Evolutionary conservation across 495 filamentous ascomycete species (phyloP), one percentile per base, ranked within the genome.

Genomic region (Amorphotheca resinae): DNA sequence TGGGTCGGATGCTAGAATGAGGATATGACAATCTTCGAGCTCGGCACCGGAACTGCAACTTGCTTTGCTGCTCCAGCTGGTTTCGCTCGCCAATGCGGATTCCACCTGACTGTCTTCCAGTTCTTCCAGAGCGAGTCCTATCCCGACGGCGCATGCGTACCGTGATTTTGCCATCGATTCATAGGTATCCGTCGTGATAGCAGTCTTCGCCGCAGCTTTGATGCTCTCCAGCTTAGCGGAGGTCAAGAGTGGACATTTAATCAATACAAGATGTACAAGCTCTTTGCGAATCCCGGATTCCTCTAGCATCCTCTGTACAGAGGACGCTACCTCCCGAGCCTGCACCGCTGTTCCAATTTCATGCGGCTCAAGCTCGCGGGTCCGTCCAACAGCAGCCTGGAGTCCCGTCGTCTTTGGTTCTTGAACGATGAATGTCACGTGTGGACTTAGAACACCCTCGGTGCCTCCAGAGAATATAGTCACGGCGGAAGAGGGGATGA

Each of bases 381-480:
- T 57, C n/a, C 40, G 41, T 41, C 54, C 54, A 17, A 53, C 53
- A 4, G 46, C 39, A 22, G 50, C 53, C 31, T 38, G 44, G 15
- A 56, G 47, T 21, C 51, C 50, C 9, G 50, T 48, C 1, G 33
- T 1, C 21, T 41, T 42, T 7, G 35, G 6, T 15, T 49, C 41
- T 21, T 30, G 17, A 28, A 57, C 48, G 36, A 57, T 46, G 38
- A 54, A 51, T 15, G 50, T 49, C 3, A 57, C 44, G 33, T 57
- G 54, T 3, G 54, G 51, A 36, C 41, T 51, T 8, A 57, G 42
- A 18, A 53, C 51, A 1, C 54, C 54, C 39, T 57, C 54, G 6
- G 54, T 53, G 14, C 47, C 53, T 22, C 53, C 53, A 1, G 46
- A 51, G 35, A 57, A 54, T 18, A 57, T 48, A 1, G 54, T 51